Evolutionary conservation across 179 eudicot genomes (phyloP).

Genomic region (Actinidia chinensis): DNA sequence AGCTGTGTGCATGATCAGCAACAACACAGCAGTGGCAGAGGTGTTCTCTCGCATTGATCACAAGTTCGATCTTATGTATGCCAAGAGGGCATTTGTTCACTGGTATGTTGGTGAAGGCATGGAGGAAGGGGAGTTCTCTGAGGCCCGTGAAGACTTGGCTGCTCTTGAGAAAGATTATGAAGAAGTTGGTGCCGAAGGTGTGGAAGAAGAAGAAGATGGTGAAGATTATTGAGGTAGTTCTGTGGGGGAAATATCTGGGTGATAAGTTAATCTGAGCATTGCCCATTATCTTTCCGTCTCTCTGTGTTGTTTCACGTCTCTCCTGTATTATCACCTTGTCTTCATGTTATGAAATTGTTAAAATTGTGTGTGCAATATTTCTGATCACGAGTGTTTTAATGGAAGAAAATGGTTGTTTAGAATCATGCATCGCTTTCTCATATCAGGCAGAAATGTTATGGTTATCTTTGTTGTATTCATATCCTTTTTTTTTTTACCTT

Average conservation of each 20-base stretch:
- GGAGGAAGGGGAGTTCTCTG: conserved; percentile 93
- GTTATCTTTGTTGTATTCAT: too few species aligned
- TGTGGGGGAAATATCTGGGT: not conserved
- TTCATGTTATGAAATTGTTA: conserved; percentile 1
- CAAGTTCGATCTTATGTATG: conserved; percentile 89
- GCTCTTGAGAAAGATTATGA: conserved; percentile 85
- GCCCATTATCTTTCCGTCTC: not conserved
- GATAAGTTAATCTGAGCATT: not conserved
- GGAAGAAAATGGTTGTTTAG: not conserved
- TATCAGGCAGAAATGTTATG: not conserved
- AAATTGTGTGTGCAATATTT: not conserved
- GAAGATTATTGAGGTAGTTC: conserved; percentile 43
- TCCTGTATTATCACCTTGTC: not conserved
- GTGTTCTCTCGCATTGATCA: conserved; percentile 86
- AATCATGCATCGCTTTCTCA: not conserved
- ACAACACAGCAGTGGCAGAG: conserved; percentile 86
- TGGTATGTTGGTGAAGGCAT: conserved; percentile 96
- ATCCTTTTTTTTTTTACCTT: too few species aligned
- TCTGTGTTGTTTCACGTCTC: conserved; percentile 2
- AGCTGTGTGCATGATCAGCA: conserved; percentile 92
- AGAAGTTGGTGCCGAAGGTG: conserved; percentile 85
- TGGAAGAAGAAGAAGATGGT: conserved; percentile 72
- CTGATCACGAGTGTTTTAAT: not conserved
- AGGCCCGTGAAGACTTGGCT: conserved; percentile 89
- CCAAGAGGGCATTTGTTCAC: conserved; percentile 86